These are phyloP conservation scores for Podosphaera xanthii DNA, from an alignment of 2,329 filamentous ascomycete species.

Conservation along the genomic window DNA sequence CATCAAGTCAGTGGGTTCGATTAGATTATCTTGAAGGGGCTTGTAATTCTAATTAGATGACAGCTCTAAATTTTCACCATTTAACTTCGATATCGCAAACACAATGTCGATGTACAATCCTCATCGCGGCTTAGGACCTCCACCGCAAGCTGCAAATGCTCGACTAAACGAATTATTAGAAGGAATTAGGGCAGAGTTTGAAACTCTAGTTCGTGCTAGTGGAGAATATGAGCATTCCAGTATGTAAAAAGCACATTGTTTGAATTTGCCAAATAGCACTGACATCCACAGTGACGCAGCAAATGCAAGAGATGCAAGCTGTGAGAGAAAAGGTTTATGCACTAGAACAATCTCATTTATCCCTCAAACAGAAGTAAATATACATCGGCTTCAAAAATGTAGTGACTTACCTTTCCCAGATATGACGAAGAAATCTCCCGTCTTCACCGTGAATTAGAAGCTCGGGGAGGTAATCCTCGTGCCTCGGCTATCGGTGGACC, in stretches of 20 bases:
- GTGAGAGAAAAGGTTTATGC: constrained; percentile 83
- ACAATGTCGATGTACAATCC: constrained; percentile 63
- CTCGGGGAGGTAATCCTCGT: constrained; percentile 37
- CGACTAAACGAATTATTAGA: constrained; percentile 84
- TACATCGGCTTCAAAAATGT: background rate
- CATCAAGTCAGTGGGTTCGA: too few relatives aligned
- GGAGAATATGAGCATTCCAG: constrained; percentile 85
- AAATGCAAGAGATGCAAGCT: constrained; percentile 87
- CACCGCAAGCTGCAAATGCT: constrained; percentile 21
- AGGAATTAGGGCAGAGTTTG: constrained; percentile 75
- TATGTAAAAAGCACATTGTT: constrained; percentile 28
- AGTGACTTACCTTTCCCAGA: constrained; percentile 23
- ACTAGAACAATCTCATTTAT: constrained; percentile 73
- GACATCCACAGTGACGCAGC: constrained; percentile 44
- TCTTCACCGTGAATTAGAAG: constrained; percentile 70
- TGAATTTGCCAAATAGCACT: background rate
- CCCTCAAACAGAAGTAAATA: constrained; percentile 77
- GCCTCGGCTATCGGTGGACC: constrained; percentile 50
- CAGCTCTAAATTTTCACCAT: too few relatives aligned
- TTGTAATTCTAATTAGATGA: too few relatives aligned
- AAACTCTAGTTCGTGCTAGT: constrained; percentile 56
- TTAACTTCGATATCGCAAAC: background rate
- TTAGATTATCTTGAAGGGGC: too few relatives aligned
- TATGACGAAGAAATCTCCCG: constrained; percentile 81
- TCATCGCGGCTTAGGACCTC: constrained; percentile 61